Evolutionary conservation across 108 stramenopile species (phyloP).

Genomic region (Parietichytrium sp.): DNA sequence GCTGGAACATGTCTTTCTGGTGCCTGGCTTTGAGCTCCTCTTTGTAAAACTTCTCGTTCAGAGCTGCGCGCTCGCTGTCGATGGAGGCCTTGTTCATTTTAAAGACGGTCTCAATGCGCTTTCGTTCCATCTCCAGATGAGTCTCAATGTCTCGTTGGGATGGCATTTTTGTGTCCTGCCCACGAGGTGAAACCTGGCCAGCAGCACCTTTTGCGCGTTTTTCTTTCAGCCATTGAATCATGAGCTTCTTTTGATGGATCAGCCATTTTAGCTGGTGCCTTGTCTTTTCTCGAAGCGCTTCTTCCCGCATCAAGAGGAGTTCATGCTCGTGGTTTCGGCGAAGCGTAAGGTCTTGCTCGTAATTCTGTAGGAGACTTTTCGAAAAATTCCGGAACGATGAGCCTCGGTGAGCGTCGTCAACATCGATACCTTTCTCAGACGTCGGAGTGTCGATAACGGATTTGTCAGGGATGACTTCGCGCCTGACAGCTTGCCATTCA

Average conservation of each 20-base stretch:
- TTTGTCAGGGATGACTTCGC: constrained; percentile 15
- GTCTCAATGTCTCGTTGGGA: constrained; percentile 28
- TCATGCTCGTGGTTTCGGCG: constrained; percentile 12
- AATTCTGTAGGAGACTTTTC: background rate
- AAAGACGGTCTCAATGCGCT: background rate
- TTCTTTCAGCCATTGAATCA: constrained; percentile 28
- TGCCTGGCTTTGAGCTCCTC: constrained; percentile 14
- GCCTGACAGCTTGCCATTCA: background rate
- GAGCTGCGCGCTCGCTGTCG: constrained; percentile 16
- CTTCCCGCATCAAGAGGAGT: constrained; percentile 16
- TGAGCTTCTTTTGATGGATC: constrained; percentile 38
- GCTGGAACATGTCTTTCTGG: background rate
- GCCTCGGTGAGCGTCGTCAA: background rate
- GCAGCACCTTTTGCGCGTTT: background rate
- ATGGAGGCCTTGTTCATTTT: constrained; percentile 12
- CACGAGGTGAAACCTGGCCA: background rate
- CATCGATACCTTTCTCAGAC: background rate
- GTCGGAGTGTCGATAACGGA: constrained; percentile 16
- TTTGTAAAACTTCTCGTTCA: background rate
- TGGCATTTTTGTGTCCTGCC: background rate
- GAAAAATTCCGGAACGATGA: background rate
- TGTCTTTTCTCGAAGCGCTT: constrained; percentile 20
- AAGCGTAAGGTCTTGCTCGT: background rate
- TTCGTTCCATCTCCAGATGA: constrained; percentile 8
- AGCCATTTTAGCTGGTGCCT: constrained; percentile 35